Evolutionary conservation across 495 filamentous ascomycete genomes (phyloP), one percentile per base, ranked within the genome.

Genomic region (Aspergillus bertholletiae): DNA sequence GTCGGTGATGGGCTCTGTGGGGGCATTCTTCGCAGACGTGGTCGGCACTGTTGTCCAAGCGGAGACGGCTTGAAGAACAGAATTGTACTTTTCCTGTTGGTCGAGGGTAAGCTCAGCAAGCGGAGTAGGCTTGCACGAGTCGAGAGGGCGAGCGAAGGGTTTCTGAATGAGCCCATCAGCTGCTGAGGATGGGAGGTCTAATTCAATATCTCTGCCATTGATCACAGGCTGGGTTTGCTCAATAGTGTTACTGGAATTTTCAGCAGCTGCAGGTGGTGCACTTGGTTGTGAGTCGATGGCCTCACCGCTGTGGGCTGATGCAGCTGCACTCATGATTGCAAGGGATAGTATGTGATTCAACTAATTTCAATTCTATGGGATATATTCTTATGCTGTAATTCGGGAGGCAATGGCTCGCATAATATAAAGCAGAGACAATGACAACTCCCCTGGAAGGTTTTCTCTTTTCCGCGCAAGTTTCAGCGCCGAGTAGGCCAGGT

Each of bases 81-180:
- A 73, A 39, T 88, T 81, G 73, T 96, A 97, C 70, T 96, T 96
- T 34, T 79, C 61, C 65, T 89, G 76, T 69, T 97, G 89, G n/a
- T 96, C 89, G 26, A 80, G 55, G 1, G 84, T 89, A 41, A 96
- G 81, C 28, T 73, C 53, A 0, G 80, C 61, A 2, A 74, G 75
- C 12, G 80, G 61, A 2, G 70, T 62, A 7, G 87, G 84, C 22
- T 79, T 81, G 58, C 78, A 75, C 12, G 64, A 65, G 15, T 84
- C 68, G 5, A 83, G 69, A 1, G 90, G 90, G 15, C 75, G 63
- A 22, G 75, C 56, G 59, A 97, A 86, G 39, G 92, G 94, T 34
- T 84, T 85, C 67, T 84, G 87, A 49, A 87, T 74, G 27, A 83
- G 64, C 34, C 74, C 76, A 51, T 72, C 75, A 3, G 71, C 70